Evolutionary conservation across 2,329 filamentous ascomycete species (phyloP), one percentile per base, ranked within the genome.

Genomic region (Cercospora brassicicola): DNA sequence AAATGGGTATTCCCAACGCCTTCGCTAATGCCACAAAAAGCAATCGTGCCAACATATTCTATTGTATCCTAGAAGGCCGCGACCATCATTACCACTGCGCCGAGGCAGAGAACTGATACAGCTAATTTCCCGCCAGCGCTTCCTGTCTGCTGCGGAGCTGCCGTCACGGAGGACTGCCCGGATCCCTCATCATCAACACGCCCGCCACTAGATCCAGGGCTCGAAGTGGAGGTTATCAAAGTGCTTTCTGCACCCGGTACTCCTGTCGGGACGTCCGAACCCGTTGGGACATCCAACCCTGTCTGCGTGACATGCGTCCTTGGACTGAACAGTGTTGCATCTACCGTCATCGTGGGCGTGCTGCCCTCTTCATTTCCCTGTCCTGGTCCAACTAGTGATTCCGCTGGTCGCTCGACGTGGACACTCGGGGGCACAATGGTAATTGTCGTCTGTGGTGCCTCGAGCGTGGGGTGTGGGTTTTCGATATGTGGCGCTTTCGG

Each of bases 221-320:
- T 30, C 13, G 48, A 39, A 26, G 30, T 39, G 9, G 31, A 8
- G 10, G 51, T 64, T 13, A 4, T 20, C 15, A 33, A 28, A n/a
- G 53, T 42, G 60, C n/a, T 56, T 11, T 33, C 59, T 9, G 7
- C 53, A 11, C 26, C 64, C 15, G 56, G 28, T 42, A 10, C 20
- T 15, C 30, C 48, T 9, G 45, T 61, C 1, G 64, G 64, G 4
- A 62, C 57, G n/a, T 36, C 30, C 48, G 33, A 18, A 0, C 13
- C 48, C 42, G 45, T 61, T 1, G 64, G 64, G 15, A 62, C 64
- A 20, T 36, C 42, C 48, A 62, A 26, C 2, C 10, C n/a, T 13
- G 63, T 60, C 26, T 61, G 30, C 18, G 57, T 61, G 23, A 66
- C 36, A 39, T 61, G 56, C 56, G 45, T 55, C 8, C 56, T 66